Conservation (phyloP, 345 rosid species). For the Eucalyptus camaldulensis region DNA sequence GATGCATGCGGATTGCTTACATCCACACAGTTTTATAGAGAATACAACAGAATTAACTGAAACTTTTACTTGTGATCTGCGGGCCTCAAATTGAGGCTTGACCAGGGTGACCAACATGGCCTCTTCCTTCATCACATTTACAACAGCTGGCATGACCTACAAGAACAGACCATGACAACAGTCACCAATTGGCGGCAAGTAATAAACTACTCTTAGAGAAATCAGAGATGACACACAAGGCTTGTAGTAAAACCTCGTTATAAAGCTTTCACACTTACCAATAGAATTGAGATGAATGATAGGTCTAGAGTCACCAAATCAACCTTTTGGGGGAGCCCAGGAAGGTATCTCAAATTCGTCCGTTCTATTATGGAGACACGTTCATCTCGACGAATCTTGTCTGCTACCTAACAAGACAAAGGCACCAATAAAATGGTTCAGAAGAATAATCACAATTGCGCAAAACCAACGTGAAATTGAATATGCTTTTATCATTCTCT, state of each 20-base stretch:
- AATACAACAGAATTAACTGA: not conserved
- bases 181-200: not conserved
- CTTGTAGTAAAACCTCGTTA: not conserved
- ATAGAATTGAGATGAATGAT: constrained; percentile 84
- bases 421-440: not conserved
- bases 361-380: constrained; percentile 71
- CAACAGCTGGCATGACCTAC: constrained; percentile 91
- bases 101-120: constrained; percentile 64
- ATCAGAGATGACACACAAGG: not conserved
- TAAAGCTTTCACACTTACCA: constrained; percentile 26
- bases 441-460: not conserved
- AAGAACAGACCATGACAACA: not conserved
- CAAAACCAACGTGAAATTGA: not conserved
- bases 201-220: not conserved
- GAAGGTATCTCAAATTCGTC: constrained; percentile 79
- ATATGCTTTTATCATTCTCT: not conserved
- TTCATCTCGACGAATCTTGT: constrained; percentile 70
- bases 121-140: constrained; percentile 76
- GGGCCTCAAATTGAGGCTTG: constrained; percentile 97
- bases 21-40: not conserved
- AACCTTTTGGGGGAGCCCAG: constrained; percentile 73
- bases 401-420: constrained; percentile 55
- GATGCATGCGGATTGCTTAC: not conserved
- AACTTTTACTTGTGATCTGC: constrained; percentile 62
- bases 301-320: constrained; percentile 95